Conservation (phyloP, 169 alveolate genomes). For the Neospora caninum region DNA sequence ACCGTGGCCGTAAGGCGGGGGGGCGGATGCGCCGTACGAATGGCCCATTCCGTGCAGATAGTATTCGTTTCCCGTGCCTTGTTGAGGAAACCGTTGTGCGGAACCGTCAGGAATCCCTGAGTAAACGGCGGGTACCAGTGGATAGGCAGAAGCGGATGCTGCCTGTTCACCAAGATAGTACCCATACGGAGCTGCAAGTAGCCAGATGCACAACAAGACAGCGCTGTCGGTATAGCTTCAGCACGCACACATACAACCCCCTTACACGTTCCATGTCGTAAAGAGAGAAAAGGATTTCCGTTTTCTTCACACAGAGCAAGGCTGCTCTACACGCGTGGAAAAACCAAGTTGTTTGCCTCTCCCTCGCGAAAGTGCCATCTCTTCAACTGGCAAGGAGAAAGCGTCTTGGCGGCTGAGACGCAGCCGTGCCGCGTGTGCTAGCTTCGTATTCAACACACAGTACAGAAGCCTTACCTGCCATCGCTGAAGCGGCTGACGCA, state of each 20-base stretch:
- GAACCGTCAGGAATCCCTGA: not conserved
- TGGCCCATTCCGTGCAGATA: not conserved
- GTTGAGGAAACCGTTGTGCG: not conserved
- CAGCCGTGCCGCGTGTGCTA: too few species aligned
- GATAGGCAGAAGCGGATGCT: not conserved
- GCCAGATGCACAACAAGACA: not conserved
- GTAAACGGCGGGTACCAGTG: not conserved
- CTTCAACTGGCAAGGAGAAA: too few species aligned
- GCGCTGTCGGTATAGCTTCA: too few species aligned
- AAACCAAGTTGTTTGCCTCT: too few species aligned
- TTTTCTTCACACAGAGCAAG: too few species aligned
- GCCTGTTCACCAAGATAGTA: not conserved
- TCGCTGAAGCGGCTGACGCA: conserved; percentile 24
- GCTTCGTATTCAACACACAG: too few species aligned
- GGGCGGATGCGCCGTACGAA: not conserved
- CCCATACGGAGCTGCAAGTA: not conserved
- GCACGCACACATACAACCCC: too few species aligned
- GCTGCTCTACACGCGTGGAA: too few species aligned
- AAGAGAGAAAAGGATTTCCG: too few species aligned
- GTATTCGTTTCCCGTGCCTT: not conserved
- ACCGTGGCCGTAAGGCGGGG: not conserved
- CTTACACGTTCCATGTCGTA: too few species aligned
- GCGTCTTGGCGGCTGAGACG: too few species aligned
- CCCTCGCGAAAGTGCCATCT: too few species aligned
- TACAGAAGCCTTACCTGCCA: not conserved